Base-by-base conservation (phyloP, 2,329 filamentous ascomycete species). In the Xylaria sp. region DNA sequence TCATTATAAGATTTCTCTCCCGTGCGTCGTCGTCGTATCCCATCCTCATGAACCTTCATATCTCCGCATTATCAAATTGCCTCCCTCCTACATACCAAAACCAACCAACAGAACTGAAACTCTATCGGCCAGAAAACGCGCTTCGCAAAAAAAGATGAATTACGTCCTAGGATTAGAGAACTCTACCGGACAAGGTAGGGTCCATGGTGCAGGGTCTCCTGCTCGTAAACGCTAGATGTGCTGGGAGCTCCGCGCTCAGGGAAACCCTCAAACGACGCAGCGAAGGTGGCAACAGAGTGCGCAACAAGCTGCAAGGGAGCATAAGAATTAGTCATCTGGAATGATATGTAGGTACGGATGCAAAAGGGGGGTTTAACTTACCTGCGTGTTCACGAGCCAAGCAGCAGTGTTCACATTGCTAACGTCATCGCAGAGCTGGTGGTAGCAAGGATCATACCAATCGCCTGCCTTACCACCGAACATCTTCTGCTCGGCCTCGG, bases 281-380 rank as follows among this genome's bases (percentile, higher is more conserved):
- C 87, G 67, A 84, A 91, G 0, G 84, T 87, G 1, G 87, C 88
- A n/a, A 90, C 83, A 0, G 85, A 86, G 73, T 89, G 86, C 2
- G 89, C 88, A 65, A 92, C 87, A 42, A 86, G 76, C 81, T 83
- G 57, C 23, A 30, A 30, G 23, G 0, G 37, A 13, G 37, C 2
- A 11, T 4, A 39, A 11, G 11, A 2, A 53, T 11, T 37, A 59
- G 35, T 30, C 51, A 46, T 16, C 44, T 7, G 34, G n/a, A 4
- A 30, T 30, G 23, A 13, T 9, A 16, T 16, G 16, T 16, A 16
- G 16, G 18, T 8, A 30, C 2, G 44, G 13, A 19, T 39, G 13
- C 11, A 39, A 39, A 18, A n/a, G 18, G 4, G 3, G 30, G 44
- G 10, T 10, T 4, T 34, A 13, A 9, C 18, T 70, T 71, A 83